Base-by-base conservation (phyloP, 345 rosid genomes). In the Murraya koenigii region DNA sequence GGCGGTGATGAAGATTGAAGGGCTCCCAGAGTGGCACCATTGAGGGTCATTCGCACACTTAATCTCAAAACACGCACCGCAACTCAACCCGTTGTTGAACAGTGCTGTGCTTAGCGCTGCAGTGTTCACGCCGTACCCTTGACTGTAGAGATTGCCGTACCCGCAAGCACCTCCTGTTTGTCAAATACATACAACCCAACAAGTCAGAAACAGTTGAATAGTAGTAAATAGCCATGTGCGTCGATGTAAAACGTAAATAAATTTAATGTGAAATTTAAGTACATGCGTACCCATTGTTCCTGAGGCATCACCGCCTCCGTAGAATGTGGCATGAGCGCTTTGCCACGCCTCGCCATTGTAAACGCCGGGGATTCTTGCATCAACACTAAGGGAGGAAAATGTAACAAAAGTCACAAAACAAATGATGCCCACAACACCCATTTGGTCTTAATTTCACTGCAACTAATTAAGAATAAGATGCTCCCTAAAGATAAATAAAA, bases 321-420 rank as follows among this genome's bases (percentile, higher is more conserved):
- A 93, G 85, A 92, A 95, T 56, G 98, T 93, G 76, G 98, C 98
- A 61, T 93, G 98, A 35, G 98, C 98, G 13, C 71, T 85, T 83
- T 95, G 87, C 98, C 98, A 95, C 5, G 78, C 47, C n/a, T 84
- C 84, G 0, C 93, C 92, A 1, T 78, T 20, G 85, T 85, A 93
- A 74, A 77, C 90, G 2, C 94, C 89, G 0, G 91, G 91, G 72
- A 88, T 81, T 76, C 86, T 89, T 0, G 94, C 94, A n/a, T 91
- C 77, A 39, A 67, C 83, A 23, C 22, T 17, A 17, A 75, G 56
- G 32, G 56, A 62, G 17, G 75, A 44, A 66, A 86, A 17, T 74
- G 86, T 61, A 13, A 80, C 58, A 3, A 90, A 80, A 54, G 68
- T 78, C 9, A 75, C 33, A 10, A 75, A 25, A 47, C 25, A 39